Percentiles rank a stretch among this genome's conserved stretches.
Evolutionary conservation across 495 filamentous ascomycete genomes (phyloP).

Genomic region (Penicillium desertorum): DNA sequence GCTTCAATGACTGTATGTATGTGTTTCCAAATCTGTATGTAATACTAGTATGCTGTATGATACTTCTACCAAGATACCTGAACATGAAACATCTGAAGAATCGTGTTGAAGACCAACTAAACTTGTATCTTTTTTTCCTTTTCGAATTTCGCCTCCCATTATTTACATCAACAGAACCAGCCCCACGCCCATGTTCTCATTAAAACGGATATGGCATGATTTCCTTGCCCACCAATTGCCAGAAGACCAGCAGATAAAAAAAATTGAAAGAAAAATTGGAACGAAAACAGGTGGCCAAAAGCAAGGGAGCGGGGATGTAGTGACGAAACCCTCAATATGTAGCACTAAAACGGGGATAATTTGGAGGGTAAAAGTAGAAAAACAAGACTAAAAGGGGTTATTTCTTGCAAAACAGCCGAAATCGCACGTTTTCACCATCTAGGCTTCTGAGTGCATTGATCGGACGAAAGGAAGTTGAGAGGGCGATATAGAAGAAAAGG

Average conservation of each 20-base stretch:
- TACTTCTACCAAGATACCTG: slow-evolving; percentile 6
- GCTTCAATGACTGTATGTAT: slow-evolving; percentile 2
- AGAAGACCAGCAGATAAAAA: slow-evolving; percentile 13
- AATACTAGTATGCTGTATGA: slow-evolving; percentile 5
- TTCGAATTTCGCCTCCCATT: slow-evolving; percentile 25
- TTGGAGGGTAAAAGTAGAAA: slow-evolving; percentile 13
- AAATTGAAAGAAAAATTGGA: slow-evolving; percentile 9
- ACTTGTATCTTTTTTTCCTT: slow-evolving; percentile 15
- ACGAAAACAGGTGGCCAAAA: slow-evolving; percentile 10
- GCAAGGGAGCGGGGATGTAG: slow-evolving; percentile 19
- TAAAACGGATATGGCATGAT: slow-evolving; percentile 29
- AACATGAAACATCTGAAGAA: slow-evolving; percentile 1
- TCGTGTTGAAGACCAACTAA: slow-evolving; percentile 10
- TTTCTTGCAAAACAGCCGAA: slow-evolving; percentile 23
- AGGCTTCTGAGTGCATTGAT: slow-evolving; percentile 25
- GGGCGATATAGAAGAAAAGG: slow-evolving; percentile 18
- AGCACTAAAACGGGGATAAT: slow-evolving; percentile 15
- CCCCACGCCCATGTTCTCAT: slow-evolving; percentile 32
- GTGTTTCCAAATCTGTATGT: neutral
- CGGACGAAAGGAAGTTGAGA: slow-evolving; percentile 22
- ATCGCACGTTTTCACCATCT: slow-evolving; percentile 27
- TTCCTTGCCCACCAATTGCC: slow-evolving; percentile 24
- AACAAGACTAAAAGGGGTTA: slow-evolving; percentile 27
- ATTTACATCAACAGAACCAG: slow-evolving; percentile 44
- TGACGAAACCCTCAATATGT: slow-evolving; percentile 10